Conservation (phyloP, 176 grass and related monocot species). For the Rhynchospora tenuis region DNA sequence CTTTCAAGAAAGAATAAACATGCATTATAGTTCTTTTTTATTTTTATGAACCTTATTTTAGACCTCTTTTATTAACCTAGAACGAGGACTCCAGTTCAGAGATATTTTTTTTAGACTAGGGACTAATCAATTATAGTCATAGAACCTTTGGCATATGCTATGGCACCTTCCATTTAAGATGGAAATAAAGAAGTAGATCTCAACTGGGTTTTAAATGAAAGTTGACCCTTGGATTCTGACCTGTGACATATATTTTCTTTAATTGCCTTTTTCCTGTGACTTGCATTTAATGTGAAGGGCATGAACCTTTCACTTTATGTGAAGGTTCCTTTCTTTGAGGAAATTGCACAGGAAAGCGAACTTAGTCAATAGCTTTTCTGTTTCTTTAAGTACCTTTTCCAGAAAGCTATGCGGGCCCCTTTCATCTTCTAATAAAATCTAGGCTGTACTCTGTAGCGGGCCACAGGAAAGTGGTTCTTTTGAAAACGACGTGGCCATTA, state of each 20-base stretch:
- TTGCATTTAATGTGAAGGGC: background rate
- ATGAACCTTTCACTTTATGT: slow-evolving; percentile 3
- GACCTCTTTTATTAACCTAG: background rate
- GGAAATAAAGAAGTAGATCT: background rate
- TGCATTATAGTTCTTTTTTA: background rate
- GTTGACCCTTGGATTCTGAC: background rate
- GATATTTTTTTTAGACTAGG: background rate
- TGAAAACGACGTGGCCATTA: background rate
- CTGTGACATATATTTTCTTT: background rate
- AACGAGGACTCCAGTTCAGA: background rate
- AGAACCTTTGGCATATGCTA: background rate
- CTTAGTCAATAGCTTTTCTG: slow-evolving; percentile 10
- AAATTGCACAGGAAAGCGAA: background rate
- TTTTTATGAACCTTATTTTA: background rate
- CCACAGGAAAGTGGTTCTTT: background rate
- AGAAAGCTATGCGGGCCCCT: background rate
- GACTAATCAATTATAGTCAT: background rate
- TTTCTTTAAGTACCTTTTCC: slow-evolving; percentile 1
- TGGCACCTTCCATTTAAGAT: background rate
- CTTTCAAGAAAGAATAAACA: background rate
- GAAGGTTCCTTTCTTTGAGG: background rate
- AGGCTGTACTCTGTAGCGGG: background rate
- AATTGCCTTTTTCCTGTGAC: background rate
- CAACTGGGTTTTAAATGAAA: background rate
- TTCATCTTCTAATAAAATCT: slow-evolving; percentile 5